Conservation (phyloP, 1,284 basidiomycete genomes). For the Malassezia cuniculi region DNA sequence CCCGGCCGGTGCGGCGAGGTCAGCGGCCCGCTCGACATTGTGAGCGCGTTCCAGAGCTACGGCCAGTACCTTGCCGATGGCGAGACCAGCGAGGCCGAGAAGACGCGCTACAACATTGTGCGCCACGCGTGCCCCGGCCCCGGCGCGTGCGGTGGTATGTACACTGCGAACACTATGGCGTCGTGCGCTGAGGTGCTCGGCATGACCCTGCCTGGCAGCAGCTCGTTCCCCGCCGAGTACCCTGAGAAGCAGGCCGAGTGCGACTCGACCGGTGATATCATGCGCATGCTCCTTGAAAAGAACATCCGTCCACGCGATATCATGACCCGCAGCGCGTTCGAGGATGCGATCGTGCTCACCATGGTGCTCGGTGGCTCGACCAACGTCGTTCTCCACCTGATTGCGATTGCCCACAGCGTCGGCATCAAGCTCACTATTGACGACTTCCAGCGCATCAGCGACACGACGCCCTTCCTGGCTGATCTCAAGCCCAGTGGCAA, state of each 20-base stretch:
- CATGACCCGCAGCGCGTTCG: conserved; percentile 38
- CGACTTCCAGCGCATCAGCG: conserved; percentile 42
- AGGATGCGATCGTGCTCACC: conserved; percentile 41
- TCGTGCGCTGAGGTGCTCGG: conserved; percentile 42
- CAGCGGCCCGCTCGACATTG: conserved; percentile 36
- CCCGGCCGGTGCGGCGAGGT: conserved; percentile 32
- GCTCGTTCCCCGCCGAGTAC: conserved; percentile 41
- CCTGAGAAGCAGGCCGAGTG: conserved; percentile 39
- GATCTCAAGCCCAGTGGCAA: conserved; percentile 43
- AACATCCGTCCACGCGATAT: conserved; percentile 42
- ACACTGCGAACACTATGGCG: conserved; percentile 45
- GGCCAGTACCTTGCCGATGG: conserved; percentile 41
- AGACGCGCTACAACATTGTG: conserved; percentile 38
- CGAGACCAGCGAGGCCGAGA: conserved; percentile 34
- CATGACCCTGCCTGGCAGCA: conserved; percentile 42
- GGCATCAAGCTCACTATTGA: conserved; percentile 35
- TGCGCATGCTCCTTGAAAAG: conserved; percentile 41
- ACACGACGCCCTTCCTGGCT: conserved; percentile 41
- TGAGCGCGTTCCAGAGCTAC: conserved; percentile 42
- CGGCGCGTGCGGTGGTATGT: conserved; percentile 45
- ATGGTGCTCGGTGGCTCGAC: conserved; percentile 43
- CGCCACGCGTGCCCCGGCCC: conserved; percentile 40
- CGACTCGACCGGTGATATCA: conserved; percentile 29
- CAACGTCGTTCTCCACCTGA: conserved; percentile 41
- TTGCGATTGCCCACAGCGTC: conserved; percentile 41